phyloP scores from a whole-genome alignment of 192 early-diverging fungal species.

The Endogone sp. region DNA sequence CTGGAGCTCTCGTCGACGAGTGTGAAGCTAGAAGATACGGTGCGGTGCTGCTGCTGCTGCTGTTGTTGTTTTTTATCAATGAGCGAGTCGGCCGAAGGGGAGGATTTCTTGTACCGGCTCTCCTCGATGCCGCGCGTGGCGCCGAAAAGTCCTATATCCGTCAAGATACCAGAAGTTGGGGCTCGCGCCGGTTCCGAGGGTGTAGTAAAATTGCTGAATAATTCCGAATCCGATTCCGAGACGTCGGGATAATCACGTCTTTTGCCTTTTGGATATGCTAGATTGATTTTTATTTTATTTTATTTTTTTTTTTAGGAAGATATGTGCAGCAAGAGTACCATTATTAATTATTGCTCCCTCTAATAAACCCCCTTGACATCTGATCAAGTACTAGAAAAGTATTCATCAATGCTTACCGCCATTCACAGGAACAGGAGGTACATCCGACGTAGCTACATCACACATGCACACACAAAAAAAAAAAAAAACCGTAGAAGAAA shows the following conservation, averaged over 20 bases:
- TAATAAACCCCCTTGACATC: no score
- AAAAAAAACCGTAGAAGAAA: no score
- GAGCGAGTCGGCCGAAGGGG: slow-evolving; percentile 70
- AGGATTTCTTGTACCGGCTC: slow-evolving; percentile 62
- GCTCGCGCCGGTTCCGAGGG: not conserved
- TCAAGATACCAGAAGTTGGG: not conserved
- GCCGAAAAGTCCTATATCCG: slow-evolving; percentile 25
- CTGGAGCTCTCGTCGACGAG: no score
- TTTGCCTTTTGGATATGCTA: not conserved
- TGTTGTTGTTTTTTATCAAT: slow-evolving; percentile 52
- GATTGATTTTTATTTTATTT: no score
- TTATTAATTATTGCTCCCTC: not conserved
- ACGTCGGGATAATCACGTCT: not conserved
- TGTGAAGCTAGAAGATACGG: not conserved
- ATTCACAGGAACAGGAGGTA: no score
- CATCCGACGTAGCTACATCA: no score
- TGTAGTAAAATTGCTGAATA: not conserved
- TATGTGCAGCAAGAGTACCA: not conserved
- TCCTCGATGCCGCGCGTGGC: slow-evolving; percentile 30
- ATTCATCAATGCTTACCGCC: no score
- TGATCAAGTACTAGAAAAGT: no score
- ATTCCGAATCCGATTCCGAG: not conserved
- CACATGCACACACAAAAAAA: no score
- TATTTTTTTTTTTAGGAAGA: no score
- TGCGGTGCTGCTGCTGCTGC: not conserved